These are phyloP conservation scores for Rhipidocladum racemiflorum DNA, from an alignment of 176 grass and related monocot genomes.

Conservation along the genomic window DNA sequence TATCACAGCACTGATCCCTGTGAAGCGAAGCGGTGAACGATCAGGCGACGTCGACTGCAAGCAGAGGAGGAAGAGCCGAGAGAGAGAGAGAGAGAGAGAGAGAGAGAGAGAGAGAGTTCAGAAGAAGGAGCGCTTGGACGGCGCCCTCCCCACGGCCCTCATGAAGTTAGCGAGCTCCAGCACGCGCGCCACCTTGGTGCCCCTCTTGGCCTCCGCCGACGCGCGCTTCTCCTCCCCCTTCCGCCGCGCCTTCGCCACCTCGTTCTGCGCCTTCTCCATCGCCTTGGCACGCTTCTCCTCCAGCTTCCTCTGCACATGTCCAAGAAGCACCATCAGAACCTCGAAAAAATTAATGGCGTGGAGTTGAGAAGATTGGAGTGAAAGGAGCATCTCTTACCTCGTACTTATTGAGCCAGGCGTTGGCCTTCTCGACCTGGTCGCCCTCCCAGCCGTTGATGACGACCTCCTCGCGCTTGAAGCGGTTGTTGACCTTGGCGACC, in stretches of 20 bases:
- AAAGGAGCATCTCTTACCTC: constrained; percentile 44
- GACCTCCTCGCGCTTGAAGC: constrained; percentile 91
- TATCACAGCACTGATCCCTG: constrained; percentile 21
- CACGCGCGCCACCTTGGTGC: constrained; percentile 86
- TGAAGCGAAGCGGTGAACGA: constrained; percentile 46
- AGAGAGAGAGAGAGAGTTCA: background rate
- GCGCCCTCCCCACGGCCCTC: constrained; percentile 85
- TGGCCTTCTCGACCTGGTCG: constrained; percentile 85
- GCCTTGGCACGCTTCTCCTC: constrained; percentile 92
- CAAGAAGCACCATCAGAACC: background rate
- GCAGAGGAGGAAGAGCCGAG: background rate
- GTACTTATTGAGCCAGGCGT: constrained; percentile 73
- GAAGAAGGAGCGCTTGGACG: constrained; percentile 90
- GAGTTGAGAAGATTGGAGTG: background rate
- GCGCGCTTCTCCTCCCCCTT: constrained; percentile 93
- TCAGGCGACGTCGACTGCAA: constrained; percentile 5
- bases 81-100: too few relatives aligned
- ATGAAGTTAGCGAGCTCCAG: constrained; percentile 86
- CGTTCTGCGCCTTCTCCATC: constrained; percentile 95
- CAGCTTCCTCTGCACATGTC: constrained; percentile 63
- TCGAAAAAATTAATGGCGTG: background rate
- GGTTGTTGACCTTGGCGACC: constrained; percentile 90
- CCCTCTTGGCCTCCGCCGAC: constrained; percentile 88
- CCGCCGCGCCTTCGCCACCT: constrained; percentile 71
- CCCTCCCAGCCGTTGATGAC: constrained; percentile 89